Evolutionary conservation across 306 rosid species (phyloP).

Genomic region (Vigna reflexopilosa): DNA sequence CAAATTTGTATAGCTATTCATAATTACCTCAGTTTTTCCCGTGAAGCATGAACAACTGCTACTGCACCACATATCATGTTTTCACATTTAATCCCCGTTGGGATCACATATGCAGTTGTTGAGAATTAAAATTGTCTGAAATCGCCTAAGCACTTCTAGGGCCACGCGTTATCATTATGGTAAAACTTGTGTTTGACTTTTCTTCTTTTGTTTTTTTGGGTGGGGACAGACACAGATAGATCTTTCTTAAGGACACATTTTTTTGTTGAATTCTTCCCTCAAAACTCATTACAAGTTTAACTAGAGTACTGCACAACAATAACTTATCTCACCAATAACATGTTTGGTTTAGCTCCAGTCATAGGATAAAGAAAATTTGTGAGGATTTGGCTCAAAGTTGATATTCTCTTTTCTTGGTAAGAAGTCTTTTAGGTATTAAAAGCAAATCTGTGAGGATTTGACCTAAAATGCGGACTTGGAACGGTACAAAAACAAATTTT

Average conservation of each 20-base stretch:
- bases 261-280: too few species aligned
- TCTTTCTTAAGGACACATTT: not conserved
- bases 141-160: slow-evolving; percentile 5
- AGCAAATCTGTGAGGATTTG: too few species aligned
- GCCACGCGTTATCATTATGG: not conserved
- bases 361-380: too few species aligned
- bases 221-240: not conserved
- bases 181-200: not conserved
- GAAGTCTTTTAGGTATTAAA: too few species aligned
- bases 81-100: slow-evolving; percentile 1
- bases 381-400: too few species aligned
- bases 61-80: not conserved
- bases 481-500: too few species aligned
- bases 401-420: too few species aligned
- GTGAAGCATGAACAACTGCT: not conserved
- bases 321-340: not conserved
- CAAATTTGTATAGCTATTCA: not conserved
- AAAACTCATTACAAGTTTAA: not conserved
- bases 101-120: slow-evolving; percentile 16
- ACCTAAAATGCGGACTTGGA: too few species aligned
- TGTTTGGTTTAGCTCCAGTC: not conserved
- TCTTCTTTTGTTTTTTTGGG: not conserved
- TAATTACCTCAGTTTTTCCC: not conserved
- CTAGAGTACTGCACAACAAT: not conserved
- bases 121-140: slow-evolving; percentile 19